phyloP scores from a whole-genome alignment of 768 basidiomycete species.

The Fomitopsis serialis region DNA sequence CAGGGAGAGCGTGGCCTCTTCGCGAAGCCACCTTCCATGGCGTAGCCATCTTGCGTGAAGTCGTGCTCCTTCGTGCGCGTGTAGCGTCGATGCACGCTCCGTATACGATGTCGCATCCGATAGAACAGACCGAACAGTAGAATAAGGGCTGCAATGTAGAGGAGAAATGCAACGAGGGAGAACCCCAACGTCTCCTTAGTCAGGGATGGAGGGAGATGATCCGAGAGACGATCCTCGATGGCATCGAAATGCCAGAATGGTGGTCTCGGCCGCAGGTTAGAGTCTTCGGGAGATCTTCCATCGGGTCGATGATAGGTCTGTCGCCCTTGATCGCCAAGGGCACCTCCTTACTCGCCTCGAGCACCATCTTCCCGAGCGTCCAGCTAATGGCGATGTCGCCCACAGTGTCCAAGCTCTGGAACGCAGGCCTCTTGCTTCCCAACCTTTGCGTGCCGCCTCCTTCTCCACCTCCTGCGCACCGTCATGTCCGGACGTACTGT shows the following conservation, averaged over 20 bases:
- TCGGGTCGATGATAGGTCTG: constrained; percentile 66
- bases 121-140: constrained; percentile 37
- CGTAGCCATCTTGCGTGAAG: constrained; percentile 19
- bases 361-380: constrained; percentile 98
- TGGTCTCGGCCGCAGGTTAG: constrained; percentile 62
- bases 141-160: constrained; percentile 41
- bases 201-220: constrained; percentile 62
- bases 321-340: constrained; percentile 39
- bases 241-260: constrained; percentile 52
- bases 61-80: constrained; percentile 22
- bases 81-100: constrained; percentile 37
- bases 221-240: constrained; percentile 58
- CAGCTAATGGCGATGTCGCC: constrained; percentile 92
- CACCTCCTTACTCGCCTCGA: constrained; percentile 91
- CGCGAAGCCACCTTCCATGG: constrained; percentile 27
- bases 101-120: constrained; percentile 55
- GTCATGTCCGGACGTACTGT: constrained; percentile 60
- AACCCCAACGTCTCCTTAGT: constrained; percentile 66
- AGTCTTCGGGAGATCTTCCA: constrained; percentile 55
- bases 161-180: constrained; percentile 58
- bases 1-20: constrained; percentile 26
- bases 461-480: constrained; percentile 45
- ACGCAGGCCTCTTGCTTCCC: constrained; percentile 54
- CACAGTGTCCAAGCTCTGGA: constrained; percentile 91
- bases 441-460: constrained; percentile 83